A percentile compares a stretch with the other conserved stretches of the same genome.
Evolutionary conservation across 1,284 basidiomycete species (phyloP).

Genomic region (Trametes hirsuta): DNA sequence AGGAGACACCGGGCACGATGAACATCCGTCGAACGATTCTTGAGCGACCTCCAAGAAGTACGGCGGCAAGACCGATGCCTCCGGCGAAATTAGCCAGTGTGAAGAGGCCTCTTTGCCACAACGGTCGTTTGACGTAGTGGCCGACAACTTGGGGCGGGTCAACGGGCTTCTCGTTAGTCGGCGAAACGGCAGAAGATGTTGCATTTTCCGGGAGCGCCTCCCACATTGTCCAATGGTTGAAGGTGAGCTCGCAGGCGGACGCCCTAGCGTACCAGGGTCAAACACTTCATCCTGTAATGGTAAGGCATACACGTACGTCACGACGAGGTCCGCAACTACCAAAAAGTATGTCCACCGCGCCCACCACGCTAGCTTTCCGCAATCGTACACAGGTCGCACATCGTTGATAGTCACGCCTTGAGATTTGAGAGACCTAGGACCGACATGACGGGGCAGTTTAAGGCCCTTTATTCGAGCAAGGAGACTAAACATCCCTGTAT

Average conservation of each 20-base stretch:
- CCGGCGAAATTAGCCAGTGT: constrained; percentile 35
- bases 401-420: constrained; percentile 21
- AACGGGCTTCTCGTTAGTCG: not conserved
- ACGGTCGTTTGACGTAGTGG: constrained; percentile 38
- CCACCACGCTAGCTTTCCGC: constrained; percentile 38
- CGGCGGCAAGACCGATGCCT: constrained; percentile 38
- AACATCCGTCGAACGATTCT: constrained; percentile 41
- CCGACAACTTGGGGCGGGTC: constrained; percentile 13
- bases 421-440: constrained; percentile 17
- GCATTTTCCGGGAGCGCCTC: constrained; percentile 27
- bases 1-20: constrained; percentile 34
- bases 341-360: constrained; percentile 40
- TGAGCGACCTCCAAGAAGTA: constrained; percentile 39
- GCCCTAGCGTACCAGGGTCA: constrained; percentile 26
- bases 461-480: not conserved
- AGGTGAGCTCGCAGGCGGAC: constrained; percentile 40
- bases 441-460: constrained; percentile 6
- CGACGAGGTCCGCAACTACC: constrained; percentile 37
- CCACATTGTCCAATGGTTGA: constrained; percentile 42
- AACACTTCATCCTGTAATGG: too few species aligned
- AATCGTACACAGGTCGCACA: constrained; percentile 34
- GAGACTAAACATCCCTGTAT: not conserved
- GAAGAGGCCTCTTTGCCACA: constrained; percentile 41
- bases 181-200: constrained; percentile 9
- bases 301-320: constrained; percentile 35